phyloP scores from a whole-genome alignment of 768 basidiomycete species.

The Coprinopsis marcescibilis region DNA sequence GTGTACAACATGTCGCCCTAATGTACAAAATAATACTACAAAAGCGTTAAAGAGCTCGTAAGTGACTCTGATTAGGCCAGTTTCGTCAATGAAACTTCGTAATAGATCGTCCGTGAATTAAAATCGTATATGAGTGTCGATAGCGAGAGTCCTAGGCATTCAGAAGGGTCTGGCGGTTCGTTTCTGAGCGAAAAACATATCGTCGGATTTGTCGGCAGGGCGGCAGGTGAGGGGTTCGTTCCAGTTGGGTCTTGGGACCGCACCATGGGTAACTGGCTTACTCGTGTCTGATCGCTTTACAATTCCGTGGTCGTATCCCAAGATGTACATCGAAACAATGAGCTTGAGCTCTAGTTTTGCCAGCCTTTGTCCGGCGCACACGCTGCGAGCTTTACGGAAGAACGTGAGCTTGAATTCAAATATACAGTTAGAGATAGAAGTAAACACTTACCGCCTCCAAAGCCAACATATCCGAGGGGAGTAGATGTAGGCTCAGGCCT shows the following conservation, averaged over 20 bases:
- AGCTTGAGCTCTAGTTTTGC: slow-evolving; percentile 5
- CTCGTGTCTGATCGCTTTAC: neutral
- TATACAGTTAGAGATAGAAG: no score
- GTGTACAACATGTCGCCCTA: neutral
- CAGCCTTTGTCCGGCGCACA: neutral
- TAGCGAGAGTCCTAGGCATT: neutral
- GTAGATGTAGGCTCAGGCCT: neutral
- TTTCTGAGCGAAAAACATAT: neutral
- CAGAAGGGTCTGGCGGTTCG: no score
- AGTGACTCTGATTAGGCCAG: no score
- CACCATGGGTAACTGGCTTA: neutral
- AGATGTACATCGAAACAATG: neutral
- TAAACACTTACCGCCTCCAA: slow-evolving; percentile 2
- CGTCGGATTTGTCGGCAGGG: neutral
- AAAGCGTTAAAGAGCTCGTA: no score
- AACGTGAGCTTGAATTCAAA: neutral
- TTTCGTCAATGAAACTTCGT: no score
- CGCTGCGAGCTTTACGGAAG: neutral
- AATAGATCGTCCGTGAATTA: no score
- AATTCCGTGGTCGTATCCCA: neutral
- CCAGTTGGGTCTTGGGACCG: neutral
- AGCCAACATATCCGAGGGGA: neutral
- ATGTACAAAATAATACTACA: neutral
- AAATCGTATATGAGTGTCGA: neutral
- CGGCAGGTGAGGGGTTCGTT: neutral